Evolutionary conservation across 2,329 filamentous ascomycete genomes (phyloP), one percentile per base, ranked within the genome.

Genomic region (Lachnellula subtilissima): DNA sequence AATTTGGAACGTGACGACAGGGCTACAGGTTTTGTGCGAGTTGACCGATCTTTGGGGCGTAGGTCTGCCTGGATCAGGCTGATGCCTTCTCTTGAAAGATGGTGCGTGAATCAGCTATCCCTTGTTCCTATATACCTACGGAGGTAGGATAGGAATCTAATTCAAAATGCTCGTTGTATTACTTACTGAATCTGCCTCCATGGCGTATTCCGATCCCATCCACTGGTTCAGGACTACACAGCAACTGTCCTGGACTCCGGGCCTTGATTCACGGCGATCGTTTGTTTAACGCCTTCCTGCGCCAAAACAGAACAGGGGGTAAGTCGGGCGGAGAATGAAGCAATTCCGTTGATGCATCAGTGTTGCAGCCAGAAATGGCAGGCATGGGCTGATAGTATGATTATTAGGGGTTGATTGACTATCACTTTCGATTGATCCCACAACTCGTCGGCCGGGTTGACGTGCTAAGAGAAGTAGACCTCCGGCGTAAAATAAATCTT

Each of bases 231-330:
- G 12, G 37, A 23, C 23, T 32, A 22, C 22, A 8, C 22, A 8
- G 17, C 17, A 1, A 32, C 9, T 42, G 2, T 42, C 19, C 42
- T 45, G 11, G 11, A 23, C 23, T 28, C 14, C 23, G 5, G 22
- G 46, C 46, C 53, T 54, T 52, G 35, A 40, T 57, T 53, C 50
- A 61, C 51, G 57, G 56, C 50, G 59, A 57, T 61, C 56, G 9
- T 37, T 43, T 36, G 9, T 37, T 43, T 36, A 39, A 55, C 49
- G 53, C 50, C 59, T 53, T 55, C 53, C 47, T 53, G 54, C 52
- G 45, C 55, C 52, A 48, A 58, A 49, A 47, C 54, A 59, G 53
- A 49, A 49, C 54, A 59, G 53, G 58, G 57, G 39, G 32, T 28
- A 37, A 52, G 23, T 51, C 46, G 28, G 32, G 53, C 53, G 53